Conservation (phyloP, 768 basidiomycete species). For the Auriscalpium vulgare region DNA sequence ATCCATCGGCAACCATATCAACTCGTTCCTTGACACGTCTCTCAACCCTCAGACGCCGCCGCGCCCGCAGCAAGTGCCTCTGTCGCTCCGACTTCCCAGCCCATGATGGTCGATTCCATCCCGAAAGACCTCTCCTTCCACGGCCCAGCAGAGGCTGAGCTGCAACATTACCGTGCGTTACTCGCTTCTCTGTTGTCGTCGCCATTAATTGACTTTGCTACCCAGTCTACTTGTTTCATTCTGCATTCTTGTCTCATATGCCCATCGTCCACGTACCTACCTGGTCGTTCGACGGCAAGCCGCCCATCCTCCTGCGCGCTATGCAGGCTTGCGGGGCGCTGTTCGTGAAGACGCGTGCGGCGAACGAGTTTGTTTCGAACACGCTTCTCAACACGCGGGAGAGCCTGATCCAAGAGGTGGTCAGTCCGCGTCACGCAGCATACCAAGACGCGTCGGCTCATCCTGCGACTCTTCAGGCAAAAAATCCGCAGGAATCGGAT, state of each 20-base stretch:
- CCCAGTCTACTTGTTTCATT: conserved; percentile 43
- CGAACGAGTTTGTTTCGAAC: conserved; percentile 36
- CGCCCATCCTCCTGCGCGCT: conserved; percentile 35
- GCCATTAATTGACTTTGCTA: background rate
- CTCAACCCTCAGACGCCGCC: background rate
- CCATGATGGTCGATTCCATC: background rate
- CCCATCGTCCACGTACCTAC: conserved; percentile 44
- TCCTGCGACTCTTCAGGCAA: conserved; percentile 4
- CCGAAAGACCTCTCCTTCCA: conserved; percentile 1
- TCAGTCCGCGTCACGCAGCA: conserved; percentile 22
- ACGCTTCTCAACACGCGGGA: conserved; percentile 35
- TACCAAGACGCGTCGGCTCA: background rate
- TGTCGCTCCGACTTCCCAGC: background rate
- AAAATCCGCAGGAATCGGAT: conserved; percentile 7
- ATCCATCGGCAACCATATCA: background rate
- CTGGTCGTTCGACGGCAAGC: conserved; percentile 38
- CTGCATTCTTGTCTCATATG: conserved; percentile 39
- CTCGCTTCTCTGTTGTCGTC: conserved; percentile 11
- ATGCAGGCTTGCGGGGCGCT: conserved; percentile 52
- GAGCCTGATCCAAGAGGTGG: conserved; percentile 40
- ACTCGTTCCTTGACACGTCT: background rate
- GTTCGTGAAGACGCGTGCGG: conserved; percentile 37
- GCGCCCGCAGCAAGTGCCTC: background rate
- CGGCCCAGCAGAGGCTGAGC: conserved; percentile 16
- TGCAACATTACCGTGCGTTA: conserved; percentile 42